Percentiles rank a stretch among this genome's conserved stretches.
Evolutionary conservation across 2,329 filamentous ascomycete species (phyloP).

Genomic region (Epichloe glyceriae): DNA sequence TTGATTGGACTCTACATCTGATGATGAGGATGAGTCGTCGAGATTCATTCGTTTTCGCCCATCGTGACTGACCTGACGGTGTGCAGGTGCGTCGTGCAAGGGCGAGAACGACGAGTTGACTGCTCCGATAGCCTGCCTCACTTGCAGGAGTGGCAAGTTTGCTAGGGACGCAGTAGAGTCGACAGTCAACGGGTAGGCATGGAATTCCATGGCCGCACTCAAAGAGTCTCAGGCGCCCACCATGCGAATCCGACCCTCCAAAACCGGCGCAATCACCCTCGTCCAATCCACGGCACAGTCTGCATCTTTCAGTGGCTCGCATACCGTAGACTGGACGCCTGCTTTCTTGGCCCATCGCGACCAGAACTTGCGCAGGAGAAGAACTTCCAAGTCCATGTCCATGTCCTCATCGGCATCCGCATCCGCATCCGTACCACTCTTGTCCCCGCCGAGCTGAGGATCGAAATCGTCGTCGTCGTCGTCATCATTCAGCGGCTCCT

Average conservation of each 20-base stretch:
- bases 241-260: constrained; percentile 63
- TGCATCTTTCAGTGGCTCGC: constrained; percentile 42
- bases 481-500: constrained; percentile 21
- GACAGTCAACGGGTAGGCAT: too few relatives aligned
- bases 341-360: constrained; percentile 61
- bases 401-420: constrained; percentile 16
- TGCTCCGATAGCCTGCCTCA: constrained; percentile 12
- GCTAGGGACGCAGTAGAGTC: constrained; percentile 6
- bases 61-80: too few relatives aligned
- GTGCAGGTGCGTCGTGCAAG: constrained; percentile 6
- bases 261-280: constrained; percentile 59
- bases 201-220: too few relatives aligned
- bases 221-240: constrained; percentile 11
- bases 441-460: constrained; percentile 10
- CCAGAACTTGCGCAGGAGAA: constrained; percentile 55
- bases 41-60: too few relatives aligned
- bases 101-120: constrained; percentile 7
- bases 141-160: constrained; percentile 11
- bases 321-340: constrained; percentile 41
- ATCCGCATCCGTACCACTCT: constrained; percentile 13
- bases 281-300: constrained; percentile 63
- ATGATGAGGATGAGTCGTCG: too few relatives aligned
- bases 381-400: constrained; percentile 41
- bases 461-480: constrained; percentile 31
- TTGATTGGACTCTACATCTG: neutral